Base-by-base conservation (phyloP, 2,329 filamentous ascomycete genomes). In the Capronia epimyces region DNA sequence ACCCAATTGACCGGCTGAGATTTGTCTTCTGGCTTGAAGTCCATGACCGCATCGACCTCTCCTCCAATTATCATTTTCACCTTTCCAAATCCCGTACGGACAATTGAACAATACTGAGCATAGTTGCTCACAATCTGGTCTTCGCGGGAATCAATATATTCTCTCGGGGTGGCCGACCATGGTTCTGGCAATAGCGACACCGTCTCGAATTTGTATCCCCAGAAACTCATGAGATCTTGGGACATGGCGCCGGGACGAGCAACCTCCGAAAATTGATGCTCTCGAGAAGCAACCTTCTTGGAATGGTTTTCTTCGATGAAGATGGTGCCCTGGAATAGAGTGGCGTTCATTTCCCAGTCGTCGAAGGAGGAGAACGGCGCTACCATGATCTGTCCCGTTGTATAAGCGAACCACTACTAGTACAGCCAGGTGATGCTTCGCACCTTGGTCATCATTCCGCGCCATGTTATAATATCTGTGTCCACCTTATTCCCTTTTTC, bases 401-500 rank as follows among this genome's bases (percentile, higher is more conserved):
- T n/a, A 53, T 56, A 29, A 56, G 46, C 46, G 24, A 36, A 20
- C 25, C 34, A 22, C n/a, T 41, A 48, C 49, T 44, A 9, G 31
- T 27, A 25, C 21, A 12, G 21, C 31, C 22, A 27, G 31, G 13
- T 34, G 20, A 34, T 22, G 22, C 10, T 18, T 46, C 69, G 46
- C 65, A 90, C 89, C 78, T 96, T 98, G 56, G 93, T 97, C 84
- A 98, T 90, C 89, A 97, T 96, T 31, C 93, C 93, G 63, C 93
- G 78, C 91, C 91, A 98, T 1, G 91, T 97, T 45, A 97, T 77
- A 40, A 97, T 67, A 61, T 95, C 82, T 1, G 86, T 84, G 55
- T 89, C 83, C 25, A 84, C 82, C 64, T 78, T 83, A 62, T 80
- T 76, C 2, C 80, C 78, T 0, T 77, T 80, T 58, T 82, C 75